Base-by-base conservation (phyloP, 805 yeast species). In the Metschnikowia picachoensis region DNA sequence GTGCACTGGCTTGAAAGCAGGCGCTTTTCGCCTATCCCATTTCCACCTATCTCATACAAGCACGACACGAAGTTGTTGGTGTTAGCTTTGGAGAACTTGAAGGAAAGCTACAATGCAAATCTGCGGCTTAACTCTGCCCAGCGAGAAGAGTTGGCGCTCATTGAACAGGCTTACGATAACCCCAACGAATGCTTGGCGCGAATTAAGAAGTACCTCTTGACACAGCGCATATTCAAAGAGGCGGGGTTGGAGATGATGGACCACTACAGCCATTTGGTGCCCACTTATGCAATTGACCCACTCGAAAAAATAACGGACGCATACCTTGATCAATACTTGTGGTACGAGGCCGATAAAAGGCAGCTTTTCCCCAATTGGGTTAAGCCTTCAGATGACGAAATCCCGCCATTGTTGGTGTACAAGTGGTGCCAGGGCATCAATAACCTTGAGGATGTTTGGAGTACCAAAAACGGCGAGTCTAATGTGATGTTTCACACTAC, bases 221-320 rank as follows among this genome's bases (percentile, higher is more conserved):
- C 97, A 0, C 97, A 91, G 62, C 74, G 98, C 50, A 94, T 89
- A 9, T 94, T 94, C 68, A 91, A 91, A 61, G 97, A 94, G 47
- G 88, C 85, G 2, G 81, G 82, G 1, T 60, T 94, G 32, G 92
- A 89, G 44, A 85, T 94, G 95, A 82, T 87, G 83, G 99, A 94
- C 60, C 82, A 88, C 55, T 89, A 87, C 61, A 86, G 85, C 51
- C 85, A 84, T 55, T 73, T 92, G 35, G 77, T 83, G 0, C 98
- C 99, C 0, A 92, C 90, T 0, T 91, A 89, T 59, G 78, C 85
- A 10, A 77, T 94, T 13, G 97, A 92, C 60, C 96, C 98, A 0
- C 66, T 90, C 35, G 99, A 94, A 64, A 94, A 91, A 60, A 88
- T 94, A 42, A 90, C 97, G 0, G 99, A 94, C 68, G 97, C 98